Base-by-base conservation (phyloP, 129 eudicot species). In the Cynara cardunculus region DNA sequence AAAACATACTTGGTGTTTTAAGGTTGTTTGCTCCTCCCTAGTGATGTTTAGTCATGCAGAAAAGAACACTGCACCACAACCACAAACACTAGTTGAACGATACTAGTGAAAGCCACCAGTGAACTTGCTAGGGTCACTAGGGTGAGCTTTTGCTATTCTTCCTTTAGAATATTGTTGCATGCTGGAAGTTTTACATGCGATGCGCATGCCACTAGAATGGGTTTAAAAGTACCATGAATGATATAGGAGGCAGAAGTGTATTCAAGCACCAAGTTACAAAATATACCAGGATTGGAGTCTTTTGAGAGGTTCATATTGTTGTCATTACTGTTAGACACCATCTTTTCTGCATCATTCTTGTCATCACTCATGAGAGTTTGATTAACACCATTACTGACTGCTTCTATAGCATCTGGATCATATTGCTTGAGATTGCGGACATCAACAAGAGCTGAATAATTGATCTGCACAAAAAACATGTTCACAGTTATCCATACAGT, bases 371-470 rank as follows among this genome's bases (percentile, higher is more conserved):
- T 28, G 71, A 79, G 66, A 72, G 72, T 83, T 83, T 72, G 88
- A 85, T 49, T 49, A 49, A 78, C 83, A 28, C 74, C 65, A 81
- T 28, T 71, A 67, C 59, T 25, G 61, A 72, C 71, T 75, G 74
- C 72, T 81, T 89, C 81, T 31, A 80, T 77, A 78, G 83, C 84
- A 78, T 46, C 80, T 49, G 86, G 80, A 32, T 84, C 75, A 64
- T 81, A 81, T 67, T 71, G 89, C 79, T 84, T 83, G 34, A 93
- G 70, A 28, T 88, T 81, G 32, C 99, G 91, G 19, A 84, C 92
- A 81, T 93, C 97, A 77, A 88, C 74, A 79, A 96, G 99, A 69
- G 98, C 82, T 34, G 86, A 64, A 81, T 88, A 91, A 78, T 96
- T 96, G 71, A 89, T 89, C 99, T 96, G 97, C 84, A 37, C 49